A percentile compares a stretch with the other conserved stretches of the same genome.
Conservation (phyloP, 2,329 filamentous ascomycete genomes). For the Cordyceps cicadae region DNA sequence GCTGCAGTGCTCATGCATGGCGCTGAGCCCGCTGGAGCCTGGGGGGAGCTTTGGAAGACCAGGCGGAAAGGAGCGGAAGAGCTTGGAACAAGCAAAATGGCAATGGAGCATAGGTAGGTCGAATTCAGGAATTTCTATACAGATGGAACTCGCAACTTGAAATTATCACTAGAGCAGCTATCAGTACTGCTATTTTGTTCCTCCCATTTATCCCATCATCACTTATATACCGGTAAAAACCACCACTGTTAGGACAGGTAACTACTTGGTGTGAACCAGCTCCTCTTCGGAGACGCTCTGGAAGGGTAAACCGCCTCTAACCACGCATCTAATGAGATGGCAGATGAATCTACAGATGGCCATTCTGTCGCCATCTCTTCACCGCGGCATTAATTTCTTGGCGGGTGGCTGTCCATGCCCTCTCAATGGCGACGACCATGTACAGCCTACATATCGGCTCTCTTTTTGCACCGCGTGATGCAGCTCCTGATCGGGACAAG, state of each 20-base stretch:
- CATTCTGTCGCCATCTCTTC: not conserved
- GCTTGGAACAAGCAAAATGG: not conserved
- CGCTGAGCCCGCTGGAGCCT: not conserved
- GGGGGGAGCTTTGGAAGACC: not conserved
- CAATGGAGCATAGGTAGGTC: too few species aligned
- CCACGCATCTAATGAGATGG: too few species aligned
- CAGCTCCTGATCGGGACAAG: slow-evolving; percentile 1
- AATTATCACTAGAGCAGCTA: too few species aligned
- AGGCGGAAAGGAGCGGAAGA: not conserved
- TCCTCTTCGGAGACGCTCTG: too few species aligned
- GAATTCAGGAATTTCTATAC: too few species aligned
- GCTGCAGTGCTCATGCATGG: not conserved
- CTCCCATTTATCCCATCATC: too few species aligned
- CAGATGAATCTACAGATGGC: not conserved
- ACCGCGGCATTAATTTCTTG: slow-evolving; percentile 4
- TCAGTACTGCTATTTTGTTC: too few species aligned
- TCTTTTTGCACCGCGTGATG: not conserved
- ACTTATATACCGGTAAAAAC: too few species aligned
- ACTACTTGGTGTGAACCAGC: too few species aligned
- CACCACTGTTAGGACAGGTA: too few species aligned
- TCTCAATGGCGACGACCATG: not conserved
- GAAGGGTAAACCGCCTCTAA: too few species aligned
- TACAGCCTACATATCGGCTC: not conserved
- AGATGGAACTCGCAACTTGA: too few species aligned
- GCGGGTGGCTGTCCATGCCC: not conserved